These are phyloP conservation scores for Candida chilensis DNA, from an alignment of 805 yeast genomes.

Conservation along the genomic window DNA sequence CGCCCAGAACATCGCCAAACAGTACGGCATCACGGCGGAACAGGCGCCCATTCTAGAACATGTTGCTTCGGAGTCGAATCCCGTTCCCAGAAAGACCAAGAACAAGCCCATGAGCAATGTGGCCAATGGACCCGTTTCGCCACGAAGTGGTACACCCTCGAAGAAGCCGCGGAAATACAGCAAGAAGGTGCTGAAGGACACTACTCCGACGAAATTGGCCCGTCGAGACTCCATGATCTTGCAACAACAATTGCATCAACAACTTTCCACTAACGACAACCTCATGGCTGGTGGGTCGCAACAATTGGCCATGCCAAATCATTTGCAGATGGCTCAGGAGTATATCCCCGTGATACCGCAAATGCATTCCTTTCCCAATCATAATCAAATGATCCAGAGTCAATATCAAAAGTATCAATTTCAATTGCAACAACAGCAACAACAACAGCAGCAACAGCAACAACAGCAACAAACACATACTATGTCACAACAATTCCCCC, in stretches of 20 bases:
- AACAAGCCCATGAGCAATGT: slow-evolving; percentile 11
- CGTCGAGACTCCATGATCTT: no score
- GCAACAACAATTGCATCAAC: slow-evolving; percentile 1
- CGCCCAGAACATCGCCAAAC: slow-evolving; percentile 28
- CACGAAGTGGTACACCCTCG: slow-evolving; percentile 40
- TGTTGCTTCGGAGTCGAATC: slow-evolving; percentile 30
- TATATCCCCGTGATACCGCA: not conserved
- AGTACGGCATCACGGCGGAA: slow-evolving; percentile 20
- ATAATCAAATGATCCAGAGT: slow-evolving; percentile 21
- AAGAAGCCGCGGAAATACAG: slow-evolving; percentile 35
- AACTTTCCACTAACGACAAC: no score
- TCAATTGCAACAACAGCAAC: slow-evolving; percentile 18
- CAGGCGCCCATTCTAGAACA: not conserved
- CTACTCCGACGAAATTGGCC: slow-evolving; percentile 3
- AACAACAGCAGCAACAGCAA: slow-evolving; percentile 10
- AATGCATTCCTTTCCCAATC: slow-evolving; percentile 27
- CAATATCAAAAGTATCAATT: slow-evolving; percentile 7
- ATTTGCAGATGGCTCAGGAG: not conserved
- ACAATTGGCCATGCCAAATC: no score
- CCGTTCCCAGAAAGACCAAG: slow-evolving; percentile 25
- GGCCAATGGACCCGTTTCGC: no score
- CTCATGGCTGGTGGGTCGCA: no score
- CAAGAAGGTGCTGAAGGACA: slow-evolving; percentile 25
- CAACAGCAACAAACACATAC: slow-evolving; percentile 6
- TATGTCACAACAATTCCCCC: slow-evolving; percentile 5